These are phyloP conservation scores for Olyra latifolia DNA, from an alignment of 176 grass and related monocot species.

Conservation along the genomic window DNA sequence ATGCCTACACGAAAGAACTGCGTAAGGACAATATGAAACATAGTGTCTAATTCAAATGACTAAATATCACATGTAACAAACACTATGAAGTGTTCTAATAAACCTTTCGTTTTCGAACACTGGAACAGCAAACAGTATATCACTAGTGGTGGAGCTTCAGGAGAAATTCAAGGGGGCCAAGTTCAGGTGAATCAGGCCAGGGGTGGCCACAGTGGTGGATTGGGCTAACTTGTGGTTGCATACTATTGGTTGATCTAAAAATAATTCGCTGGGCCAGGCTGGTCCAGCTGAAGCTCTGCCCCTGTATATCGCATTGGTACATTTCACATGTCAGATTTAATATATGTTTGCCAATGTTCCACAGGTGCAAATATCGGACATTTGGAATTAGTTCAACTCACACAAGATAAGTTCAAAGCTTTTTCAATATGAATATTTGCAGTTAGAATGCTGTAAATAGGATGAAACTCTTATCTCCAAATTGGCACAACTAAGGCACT, in stretches of 20 bases:
- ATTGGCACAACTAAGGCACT: not conserved
- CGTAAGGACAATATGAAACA: constrained; percentile 9
- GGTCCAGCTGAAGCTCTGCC: too few species aligned
- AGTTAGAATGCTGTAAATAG: constrained; percentile 6
- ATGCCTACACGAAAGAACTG: constrained; percentile 58
- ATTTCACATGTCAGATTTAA: not conserved
- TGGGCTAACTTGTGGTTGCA: too few species aligned
- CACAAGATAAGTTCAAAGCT: not conserved
- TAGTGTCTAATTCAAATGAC: not conserved
- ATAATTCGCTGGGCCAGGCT: too few species aligned
- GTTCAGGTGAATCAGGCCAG: too few species aligned
- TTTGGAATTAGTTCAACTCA: not conserved
- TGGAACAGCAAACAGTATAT: not conserved
- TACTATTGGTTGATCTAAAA: too few species aligned
- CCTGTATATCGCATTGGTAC: not conserved
- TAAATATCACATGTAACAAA: not conserved
- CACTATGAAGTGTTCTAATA: not conserved
- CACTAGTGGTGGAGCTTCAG: too few species aligned
- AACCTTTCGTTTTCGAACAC: not conserved
- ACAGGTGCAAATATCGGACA: not conserved
- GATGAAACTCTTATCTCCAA: not conserved
- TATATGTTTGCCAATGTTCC: not conserved
- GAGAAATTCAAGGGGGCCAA: too few species aligned
- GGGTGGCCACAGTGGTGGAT: too few species aligned
- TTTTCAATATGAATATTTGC: not conserved